These are phyloP conservation scores for Primulina tabacum DNA, from an alignment of 257 asterid genomes.

Conservation along the genomic window DNA sequence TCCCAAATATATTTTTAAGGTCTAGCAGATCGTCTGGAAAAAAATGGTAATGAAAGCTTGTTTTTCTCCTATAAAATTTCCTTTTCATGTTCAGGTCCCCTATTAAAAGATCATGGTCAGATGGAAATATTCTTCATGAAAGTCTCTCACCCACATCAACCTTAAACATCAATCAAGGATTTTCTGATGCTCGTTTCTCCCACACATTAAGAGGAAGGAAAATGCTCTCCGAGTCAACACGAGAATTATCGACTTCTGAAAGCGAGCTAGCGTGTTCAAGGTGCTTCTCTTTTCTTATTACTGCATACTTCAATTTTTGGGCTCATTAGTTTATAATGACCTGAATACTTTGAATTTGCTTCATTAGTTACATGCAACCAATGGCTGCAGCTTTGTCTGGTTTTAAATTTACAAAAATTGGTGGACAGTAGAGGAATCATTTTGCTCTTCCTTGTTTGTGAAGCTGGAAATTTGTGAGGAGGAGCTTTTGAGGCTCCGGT, in stretches of 20 bases:
- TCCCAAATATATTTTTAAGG: slow-evolving; percentile 1
- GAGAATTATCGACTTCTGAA: slow-evolving; percentile 56
- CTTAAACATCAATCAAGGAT: slow-evolving; percentile 37
- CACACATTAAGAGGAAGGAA: slow-evolving; percentile 46
- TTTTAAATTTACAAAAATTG: background rate
- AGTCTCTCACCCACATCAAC: slow-evolving; percentile 48
- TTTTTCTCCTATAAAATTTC: slow-evolving; percentile 15
- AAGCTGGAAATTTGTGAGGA: background rate
- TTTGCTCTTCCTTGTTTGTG: background rate
- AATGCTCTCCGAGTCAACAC: slow-evolving; percentile 64
- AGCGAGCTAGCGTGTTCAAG: slow-evolving; percentile 61
- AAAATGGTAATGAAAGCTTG: slow-evolving; percentile 2
- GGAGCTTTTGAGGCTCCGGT: background rate
- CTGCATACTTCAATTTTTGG: slow-evolving; percentile 5
- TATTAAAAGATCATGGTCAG: slow-evolving; percentile 82
- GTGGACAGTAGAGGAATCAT: background rate
- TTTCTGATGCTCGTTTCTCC: slow-evolving; percentile 45
- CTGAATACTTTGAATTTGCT: slow-evolving; percentile 7
- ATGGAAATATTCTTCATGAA: slow-evolving; percentile 78
- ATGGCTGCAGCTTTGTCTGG: background rate
- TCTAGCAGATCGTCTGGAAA: slow-evolving; percentile 17
- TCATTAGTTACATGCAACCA: slow-evolving; percentile 9
- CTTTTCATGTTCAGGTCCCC: slow-evolving; percentile 44
- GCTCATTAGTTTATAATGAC: slow-evolving; percentile 7
- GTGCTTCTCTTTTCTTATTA: slow-evolving; percentile 38